Evolutionary conservation across 768 basidiomycete species (phyloP), one percentile per base, ranked within the genome.

Genomic region (Suillus alpinus): DNA sequence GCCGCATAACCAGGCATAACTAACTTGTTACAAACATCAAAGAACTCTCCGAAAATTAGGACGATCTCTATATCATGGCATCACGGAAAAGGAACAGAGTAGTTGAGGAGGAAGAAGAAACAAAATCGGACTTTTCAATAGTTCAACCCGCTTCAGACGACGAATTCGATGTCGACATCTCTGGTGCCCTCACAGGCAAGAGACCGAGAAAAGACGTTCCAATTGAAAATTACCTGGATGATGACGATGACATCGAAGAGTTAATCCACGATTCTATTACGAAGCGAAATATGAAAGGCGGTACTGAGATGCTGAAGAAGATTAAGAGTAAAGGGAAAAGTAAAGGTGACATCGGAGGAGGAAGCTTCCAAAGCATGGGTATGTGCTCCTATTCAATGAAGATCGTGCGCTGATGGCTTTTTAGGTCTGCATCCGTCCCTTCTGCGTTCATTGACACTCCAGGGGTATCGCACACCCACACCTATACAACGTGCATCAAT

Each of bases 351-450:
- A 81, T 92, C 13, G 95, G 95, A 36, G 95, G 95, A 34, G 95
- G 95, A 20, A 96, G 94, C 64, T 98, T 97, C 67, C 95, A 97
- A 73, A 90, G 88, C 83, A 94, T 98, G 92, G 94, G 93, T 93
- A 58, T 58, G 86, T 80, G 32, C 56, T 64, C 9, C 5, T 12
- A 32, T 39, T 6, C 18, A n/a, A 16, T n/a, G 0, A 55, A 6
- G 4, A 47, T 59, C 26, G 47, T 50, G 62, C 55, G 46, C 62
- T 56, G 18, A 39, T 36, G 43, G 10, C 43, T 41, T 59, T 52
- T 4, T 63, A 95, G 94, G 92, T 60, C 83, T 98, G 9, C 85
- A 91, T 64, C 93, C 94, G 0, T 85, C 86, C 31, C 78, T 98
- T 1, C 81, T 98, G 23, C 87, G 93, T 56, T 89, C 94, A 2